Conservation (phyloP, 495 filamentous ascomycete genomes). For the Penicillium paradoxum region DNA sequence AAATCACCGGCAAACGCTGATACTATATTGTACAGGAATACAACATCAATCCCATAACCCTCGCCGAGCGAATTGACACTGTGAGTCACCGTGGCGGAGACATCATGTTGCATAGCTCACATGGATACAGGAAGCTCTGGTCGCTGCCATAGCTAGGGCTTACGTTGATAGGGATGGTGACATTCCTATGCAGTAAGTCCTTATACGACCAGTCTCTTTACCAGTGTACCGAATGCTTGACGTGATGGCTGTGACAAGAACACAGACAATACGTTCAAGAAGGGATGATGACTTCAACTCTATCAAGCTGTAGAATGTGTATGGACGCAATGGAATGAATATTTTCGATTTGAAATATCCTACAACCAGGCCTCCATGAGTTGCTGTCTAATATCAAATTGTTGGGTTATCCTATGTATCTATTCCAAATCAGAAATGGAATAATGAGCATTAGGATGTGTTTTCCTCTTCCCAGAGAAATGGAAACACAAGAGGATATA, state of each 20-base stretch:
- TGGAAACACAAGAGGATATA: too few species aligned
- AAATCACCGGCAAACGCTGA: neutral
- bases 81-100: neutral
- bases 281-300: neutral
- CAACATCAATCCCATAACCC: neutral
- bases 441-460: too few species aligned
- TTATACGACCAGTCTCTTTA: too few species aligned
- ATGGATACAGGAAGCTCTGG: neutral
- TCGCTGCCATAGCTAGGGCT: neutral
- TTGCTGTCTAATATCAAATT: too few species aligned
- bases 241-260: neutral
- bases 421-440: too few species aligned
- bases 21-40: neutral
- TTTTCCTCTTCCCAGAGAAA: too few species aligned
- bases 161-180: neutral
- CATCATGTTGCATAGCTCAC: neutral
- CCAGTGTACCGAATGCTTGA: neutral
- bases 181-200: neutral
- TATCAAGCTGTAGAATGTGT: neutral
- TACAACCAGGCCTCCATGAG: too few species aligned
- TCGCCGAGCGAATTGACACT: neutral
- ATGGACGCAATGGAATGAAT: neutral
- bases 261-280: neutral
- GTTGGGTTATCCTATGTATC: too few species aligned
- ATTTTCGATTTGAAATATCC: neutral